These are phyloP conservation scores for Sugiyamaella americana DNA, from an alignment of 805 yeast genomes.

Conservation along the genomic window DNA sequence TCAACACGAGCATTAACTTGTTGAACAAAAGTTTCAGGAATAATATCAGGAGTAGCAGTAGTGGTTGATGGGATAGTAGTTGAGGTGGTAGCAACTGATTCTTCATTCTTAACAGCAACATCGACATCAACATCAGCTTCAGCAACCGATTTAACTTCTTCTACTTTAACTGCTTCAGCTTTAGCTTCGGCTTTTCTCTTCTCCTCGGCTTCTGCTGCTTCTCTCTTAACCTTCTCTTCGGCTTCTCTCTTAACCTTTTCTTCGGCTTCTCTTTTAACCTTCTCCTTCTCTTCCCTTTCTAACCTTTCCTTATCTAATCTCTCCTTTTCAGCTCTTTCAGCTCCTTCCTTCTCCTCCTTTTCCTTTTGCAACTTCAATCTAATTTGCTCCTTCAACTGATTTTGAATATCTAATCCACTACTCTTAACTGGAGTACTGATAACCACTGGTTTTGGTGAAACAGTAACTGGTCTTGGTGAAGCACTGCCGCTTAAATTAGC, in stretches of 20 bases:
- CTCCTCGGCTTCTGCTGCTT: slow-evolving; percentile 10
- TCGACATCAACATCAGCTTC: slow-evolving; percentile 7
- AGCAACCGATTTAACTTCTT: slow-evolving; percentile 13
- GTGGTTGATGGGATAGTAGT: slow-evolving; percentile 18
- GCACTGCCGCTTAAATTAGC: slow-evolving; percentile 6
- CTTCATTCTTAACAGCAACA: slow-evolving; percentile 18
- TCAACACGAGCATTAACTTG: slow-evolving; percentile 9
- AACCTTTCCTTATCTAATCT: slow-evolving; percentile 1
- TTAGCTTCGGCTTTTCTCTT: slow-evolving; percentile 13
- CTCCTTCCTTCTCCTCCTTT: slow-evolving; percentile 4
- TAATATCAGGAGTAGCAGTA: slow-evolving; percentile 18
- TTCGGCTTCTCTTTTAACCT: background rate
- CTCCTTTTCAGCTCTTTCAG: slow-evolving; percentile 1
- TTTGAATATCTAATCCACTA: slow-evolving; percentile 11
- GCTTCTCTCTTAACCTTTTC: slow-evolving; percentile 7
- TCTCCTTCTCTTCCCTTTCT: slow-evolving; percentile 8
- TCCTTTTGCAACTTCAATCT: slow-evolving; percentile 13
- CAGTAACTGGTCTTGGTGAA: background rate
- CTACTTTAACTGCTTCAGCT: slow-evolving; percentile 18
- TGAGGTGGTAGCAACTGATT: background rate
- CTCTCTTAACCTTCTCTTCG: slow-evolving; percentile 15
- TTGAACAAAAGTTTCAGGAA: slow-evolving; percentile 5
- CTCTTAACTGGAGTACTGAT: slow-evolving; percentile 4
- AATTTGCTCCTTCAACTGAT: slow-evolving; percentile 18
- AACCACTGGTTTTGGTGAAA: slow-evolving; percentile 9